Conservation (phyloP, 768 basidiomycete species). For the Calocera cornea region DNA sequence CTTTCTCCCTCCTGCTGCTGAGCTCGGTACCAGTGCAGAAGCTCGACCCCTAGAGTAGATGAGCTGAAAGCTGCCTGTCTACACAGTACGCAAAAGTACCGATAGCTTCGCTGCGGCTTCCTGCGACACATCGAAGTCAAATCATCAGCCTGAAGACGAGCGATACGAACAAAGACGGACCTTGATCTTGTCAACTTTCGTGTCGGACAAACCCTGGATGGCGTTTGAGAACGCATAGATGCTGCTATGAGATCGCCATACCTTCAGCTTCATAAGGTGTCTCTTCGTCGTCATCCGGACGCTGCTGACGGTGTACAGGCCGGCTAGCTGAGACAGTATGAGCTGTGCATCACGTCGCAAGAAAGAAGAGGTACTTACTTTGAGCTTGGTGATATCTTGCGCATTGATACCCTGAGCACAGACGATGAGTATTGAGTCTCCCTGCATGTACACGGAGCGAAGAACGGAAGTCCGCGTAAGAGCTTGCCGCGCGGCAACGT, state of each 20-base stretch:
- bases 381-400: conserved; percentile 89
- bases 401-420: conserved; percentile 72
- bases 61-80: neutral
- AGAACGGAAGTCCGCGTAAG: neutral
- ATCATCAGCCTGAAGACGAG: neutral
- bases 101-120: neutral
- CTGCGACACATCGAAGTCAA: conserved; percentile 1
- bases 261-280: conserved; percentile 89
- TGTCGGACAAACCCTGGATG: conserved; percentile 85
- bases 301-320: conserved; percentile 72
- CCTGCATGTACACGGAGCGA: too few relatives aligned
- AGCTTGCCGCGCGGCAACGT: neutral
- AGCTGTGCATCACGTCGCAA: conserved; percentile 10
- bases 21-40: conserved; percentile 86
- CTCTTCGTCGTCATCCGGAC: conserved; percentile 85
- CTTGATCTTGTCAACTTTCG: conserved; percentile 96
- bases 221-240: too few relatives aligned
- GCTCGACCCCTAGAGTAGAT: conserved; percentile 54
- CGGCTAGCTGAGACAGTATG: conserved; percentile 40
- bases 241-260: too few relatives aligned
- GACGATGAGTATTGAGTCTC: conserved; percentile 6
- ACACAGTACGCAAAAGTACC: neutral
- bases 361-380: conserved; percentile 35
- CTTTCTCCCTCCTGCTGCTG: conserved; percentile 71
- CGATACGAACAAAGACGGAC: conserved; percentile 25